These are phyloP conservation scores for Balansia obtecta DNA, from an alignment of 2,329 filamentous ascomycete genomes.

Conservation along the genomic window DNA sequence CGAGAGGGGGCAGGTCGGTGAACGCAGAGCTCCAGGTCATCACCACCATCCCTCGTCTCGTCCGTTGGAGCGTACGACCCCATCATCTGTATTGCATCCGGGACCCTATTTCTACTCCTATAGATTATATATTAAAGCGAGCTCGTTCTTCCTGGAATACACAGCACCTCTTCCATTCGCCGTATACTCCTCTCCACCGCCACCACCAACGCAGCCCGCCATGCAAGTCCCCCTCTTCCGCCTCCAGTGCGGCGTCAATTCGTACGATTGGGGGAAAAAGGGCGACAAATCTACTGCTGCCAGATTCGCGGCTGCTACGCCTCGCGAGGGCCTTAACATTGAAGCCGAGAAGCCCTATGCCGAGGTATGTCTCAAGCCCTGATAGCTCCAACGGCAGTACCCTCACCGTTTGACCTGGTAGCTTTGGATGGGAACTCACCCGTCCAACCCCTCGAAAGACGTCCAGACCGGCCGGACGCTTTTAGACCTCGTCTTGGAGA, in stretches of 20 bases:
- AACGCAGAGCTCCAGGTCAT: too few species aligned
- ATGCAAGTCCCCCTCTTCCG: conserved; percentile 75
- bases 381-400: not conserved
- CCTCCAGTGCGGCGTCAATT: conserved; percentile 87
- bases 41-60: too few species aligned
- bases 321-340: conserved; percentile 60
- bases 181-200: too few species aligned
- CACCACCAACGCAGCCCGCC: not conserved
- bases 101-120: not conserved
- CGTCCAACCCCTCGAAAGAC: conserved; percentile 88
- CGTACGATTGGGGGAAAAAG: conserved; percentile 97
- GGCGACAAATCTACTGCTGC: conserved; percentile 80
- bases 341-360: conserved; percentile 86
- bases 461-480: conserved; percentile 71
- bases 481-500: conserved; percentile 77
- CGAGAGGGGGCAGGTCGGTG: too few species aligned
- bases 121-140: too few species aligned
- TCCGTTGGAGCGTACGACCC: too few species aligned
- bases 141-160: too few species aligned
- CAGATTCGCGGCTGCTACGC: conserved; percentile 76
- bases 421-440: conserved; percentile 99
- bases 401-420: conserved; percentile 21
- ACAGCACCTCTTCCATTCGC: too few species aligned
- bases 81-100: not conserved
- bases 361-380: conserved; percentile 45